Base-by-base conservation (phyloP, 2,329 filamentous ascomycete species). In the Pseudogymnoascus sp. region DNA sequence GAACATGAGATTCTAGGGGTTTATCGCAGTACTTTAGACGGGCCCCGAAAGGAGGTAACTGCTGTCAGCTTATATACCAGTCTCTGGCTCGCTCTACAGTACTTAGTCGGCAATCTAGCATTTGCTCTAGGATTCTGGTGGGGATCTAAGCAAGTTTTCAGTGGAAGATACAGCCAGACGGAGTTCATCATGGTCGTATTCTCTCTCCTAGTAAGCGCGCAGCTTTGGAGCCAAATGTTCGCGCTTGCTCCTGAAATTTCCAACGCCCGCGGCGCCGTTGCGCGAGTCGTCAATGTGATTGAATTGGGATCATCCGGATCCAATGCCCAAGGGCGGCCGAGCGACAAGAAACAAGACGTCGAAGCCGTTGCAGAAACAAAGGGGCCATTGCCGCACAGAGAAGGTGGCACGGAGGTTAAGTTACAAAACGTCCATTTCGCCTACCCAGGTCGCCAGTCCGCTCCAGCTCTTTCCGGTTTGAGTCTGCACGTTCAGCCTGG, bases 191-290 rank as follows among this genome's bases (percentile, higher is more conserved):
- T 60, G 59, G 59, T 85, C 2, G 23, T 36, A 12, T 56, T 37
- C 31, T 65, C 76, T 84, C 23, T 83, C 79, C 31, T 89, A 88
- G 72, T 85, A 88, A 72, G 84, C 86, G 0, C 80, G 88, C 49
- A 56, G 49, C 49, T 56, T 34, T 56, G 59, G 38, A 46, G 60
- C 3, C 62, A 46, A 23, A 21, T 34, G 37, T 43, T 43, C n/a
- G 37, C 25, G 5, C 59, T 63, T 23, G 63, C 37, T 21, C 59
- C 62, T 14, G 43, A 85, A 64, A 80, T 79, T 0, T 82, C 82
- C 0, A 81, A 84, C 70, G 82, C 80, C 4, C 78, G 79, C 1
- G 80, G 77, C 0, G 82, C 83, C 0, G 78, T 82, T 2, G 84
- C 84, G 69, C 79, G 82, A 12, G 85, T 86, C 66, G 72, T 85